Evolutionary conservation across 2,329 filamentous ascomycete species (phyloP).

Genomic region (Ceratocystis variospora): DNA sequence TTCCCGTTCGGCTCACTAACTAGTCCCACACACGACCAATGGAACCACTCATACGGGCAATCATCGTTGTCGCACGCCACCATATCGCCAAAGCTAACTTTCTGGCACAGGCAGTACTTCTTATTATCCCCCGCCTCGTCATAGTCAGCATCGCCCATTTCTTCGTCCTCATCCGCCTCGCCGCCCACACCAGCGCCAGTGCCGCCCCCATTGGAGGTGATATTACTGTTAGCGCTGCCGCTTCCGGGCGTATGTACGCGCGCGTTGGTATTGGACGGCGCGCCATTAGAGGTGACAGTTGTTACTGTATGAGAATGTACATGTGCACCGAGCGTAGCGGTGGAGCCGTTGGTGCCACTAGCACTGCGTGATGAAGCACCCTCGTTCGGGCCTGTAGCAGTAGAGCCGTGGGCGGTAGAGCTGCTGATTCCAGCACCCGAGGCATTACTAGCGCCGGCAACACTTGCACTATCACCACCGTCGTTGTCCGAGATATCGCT

Average conservation of each 20-base stretch:
- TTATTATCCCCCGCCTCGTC: conserved; percentile 64
- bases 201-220: conserved; percentile 19
- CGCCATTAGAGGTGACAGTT: conserved; percentile 13
- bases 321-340: neutral
- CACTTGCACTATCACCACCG: conserved; percentile 23
- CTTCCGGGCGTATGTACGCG: neutral
- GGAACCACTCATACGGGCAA: conserved; percentile 77
- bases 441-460: conserved; percentile 34
- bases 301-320: neutral
- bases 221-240: neutral
- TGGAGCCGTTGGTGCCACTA: neutral
- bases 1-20: conserved; percentile 54
- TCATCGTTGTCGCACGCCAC: conserved; percentile 75
- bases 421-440: too few species aligned
- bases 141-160: conserved; percentile 43
- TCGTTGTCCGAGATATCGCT: conserved; percentile 39
- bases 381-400: conserved; percentile 19
- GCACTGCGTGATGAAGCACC: neutral
- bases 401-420: conserved; percentile 24
- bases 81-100: conserved; percentile 77
- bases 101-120: conserved; percentile 73
- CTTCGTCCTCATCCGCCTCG: conserved; percentile 42
- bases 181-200: conserved; percentile 21
- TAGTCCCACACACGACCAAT: conserved; percentile 61
- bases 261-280: too few species aligned